These are phyloP conservation scores for Przewalskia tangutica DNA, from an alignment of 257 asterid genomes.

Conservation along the genomic window DNA sequence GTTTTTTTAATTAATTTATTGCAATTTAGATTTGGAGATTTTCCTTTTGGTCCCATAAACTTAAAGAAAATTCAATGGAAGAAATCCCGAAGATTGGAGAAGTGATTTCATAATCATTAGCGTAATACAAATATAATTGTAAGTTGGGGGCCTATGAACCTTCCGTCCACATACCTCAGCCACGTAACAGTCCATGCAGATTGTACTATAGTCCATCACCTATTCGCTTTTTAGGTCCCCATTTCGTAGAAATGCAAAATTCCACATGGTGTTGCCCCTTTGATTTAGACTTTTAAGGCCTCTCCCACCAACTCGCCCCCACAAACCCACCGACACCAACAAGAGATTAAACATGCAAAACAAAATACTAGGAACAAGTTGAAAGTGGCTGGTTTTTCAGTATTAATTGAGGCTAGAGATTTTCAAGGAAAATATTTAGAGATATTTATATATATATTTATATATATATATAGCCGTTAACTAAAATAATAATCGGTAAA, in stretches of 20 bases:
- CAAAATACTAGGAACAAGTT: neutral
- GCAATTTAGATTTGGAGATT: neutral
- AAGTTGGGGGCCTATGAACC: neutral
- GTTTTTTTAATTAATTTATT: neutral
- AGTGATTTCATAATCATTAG: neutral
- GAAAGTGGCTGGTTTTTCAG: neutral
- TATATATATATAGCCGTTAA: too few relatives aligned
- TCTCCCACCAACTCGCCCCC: constrained; percentile 4
- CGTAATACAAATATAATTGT: neutral
- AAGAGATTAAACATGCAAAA: neutral
- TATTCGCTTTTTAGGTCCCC: neutral
- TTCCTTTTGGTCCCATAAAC: neutral
- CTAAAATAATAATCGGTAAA: too few relatives aligned
- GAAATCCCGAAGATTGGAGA: neutral
- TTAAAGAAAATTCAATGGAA: neutral
- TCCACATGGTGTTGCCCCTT: constrained; percentile 1
- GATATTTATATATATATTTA: too few relatives aligned
- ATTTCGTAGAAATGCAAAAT: neutral
- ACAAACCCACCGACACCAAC: constrained; percentile 4
- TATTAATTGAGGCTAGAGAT: too few relatives aligned
- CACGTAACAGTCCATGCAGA: neutral
- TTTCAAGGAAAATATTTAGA: too few relatives aligned
- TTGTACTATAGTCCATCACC: neutral
- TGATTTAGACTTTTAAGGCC: neutral
- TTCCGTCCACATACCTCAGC: neutral